phyloP scores from a whole-genome alignment of 2,329 filamentous ascomycete genomes.

The Sporothrix curviconia region DNA sequence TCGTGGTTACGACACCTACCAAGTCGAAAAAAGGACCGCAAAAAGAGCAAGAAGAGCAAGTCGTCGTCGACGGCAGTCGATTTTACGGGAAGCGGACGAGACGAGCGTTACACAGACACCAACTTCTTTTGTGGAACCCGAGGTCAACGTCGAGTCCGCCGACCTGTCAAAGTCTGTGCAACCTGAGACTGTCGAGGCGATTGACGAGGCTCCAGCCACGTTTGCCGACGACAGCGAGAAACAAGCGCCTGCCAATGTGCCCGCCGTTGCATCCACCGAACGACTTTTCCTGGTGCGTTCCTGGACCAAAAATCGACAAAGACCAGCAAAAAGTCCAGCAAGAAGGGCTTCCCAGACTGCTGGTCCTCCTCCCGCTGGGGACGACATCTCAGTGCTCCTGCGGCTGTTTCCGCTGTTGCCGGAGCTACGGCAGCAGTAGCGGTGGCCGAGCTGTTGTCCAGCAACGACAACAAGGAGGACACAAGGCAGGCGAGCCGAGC shows the following conservation, averaged over 20 bases:
- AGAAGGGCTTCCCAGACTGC: no score
- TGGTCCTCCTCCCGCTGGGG: no score
- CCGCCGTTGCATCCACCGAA: no score
- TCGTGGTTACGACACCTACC: no score
- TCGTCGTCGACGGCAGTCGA: conserved; percentile 37
- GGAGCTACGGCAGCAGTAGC: conserved; percentile 1
- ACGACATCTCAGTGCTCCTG: not conserved
- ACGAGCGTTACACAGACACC: conserved; percentile 30
- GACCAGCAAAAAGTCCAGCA: not conserved
- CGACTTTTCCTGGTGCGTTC: conserved; percentile 25
- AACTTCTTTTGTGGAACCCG: no score
- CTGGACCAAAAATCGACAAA: conserved; percentile 5
- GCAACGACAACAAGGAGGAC: not conserved
- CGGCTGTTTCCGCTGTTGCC: not conserved
- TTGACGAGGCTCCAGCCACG: not conserved
- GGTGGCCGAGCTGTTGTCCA: not conserved
- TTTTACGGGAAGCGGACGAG: conserved; percentile 31
- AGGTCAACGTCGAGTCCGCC: no score
- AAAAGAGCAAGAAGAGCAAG: conserved; percentile 35
- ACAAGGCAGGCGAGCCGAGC: no score
- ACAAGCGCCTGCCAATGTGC: not conserved
- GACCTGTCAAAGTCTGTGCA: no score
- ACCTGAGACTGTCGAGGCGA: no score
- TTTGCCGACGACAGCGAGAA: not conserved
- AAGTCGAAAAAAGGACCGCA: conserved; percentile 29